Evolutionary conservation across 2,329 filamentous ascomycete genomes (phyloP).

Genomic region (Talaromyces sp.): DNA sequence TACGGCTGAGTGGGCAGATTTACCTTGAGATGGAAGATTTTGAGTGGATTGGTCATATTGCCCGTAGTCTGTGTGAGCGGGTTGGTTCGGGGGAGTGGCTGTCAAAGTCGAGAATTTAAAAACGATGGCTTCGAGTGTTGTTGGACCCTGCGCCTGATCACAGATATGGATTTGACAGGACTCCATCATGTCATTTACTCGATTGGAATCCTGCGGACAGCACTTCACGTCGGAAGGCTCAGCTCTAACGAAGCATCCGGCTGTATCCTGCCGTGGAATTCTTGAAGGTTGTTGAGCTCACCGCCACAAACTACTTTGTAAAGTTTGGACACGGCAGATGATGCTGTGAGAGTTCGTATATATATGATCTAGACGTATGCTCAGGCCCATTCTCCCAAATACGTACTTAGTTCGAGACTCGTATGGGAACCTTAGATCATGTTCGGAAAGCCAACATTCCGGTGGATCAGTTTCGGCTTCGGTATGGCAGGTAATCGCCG

Average conservation of each 20-base stretch:
- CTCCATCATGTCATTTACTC: neutral
- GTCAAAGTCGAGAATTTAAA: neutral
- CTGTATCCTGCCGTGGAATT: neutral
- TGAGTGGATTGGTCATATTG: slow-evolving; percentile 59
- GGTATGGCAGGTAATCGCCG: neutral
- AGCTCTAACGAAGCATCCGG: neutral
- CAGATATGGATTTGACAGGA: neutral
- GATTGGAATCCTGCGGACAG: neutral
- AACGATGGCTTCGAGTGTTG: neutral
- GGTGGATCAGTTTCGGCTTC: neutral
- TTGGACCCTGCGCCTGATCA: neutral
- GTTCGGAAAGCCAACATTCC: neutral
- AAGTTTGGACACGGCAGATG: neutral
- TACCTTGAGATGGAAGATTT: slow-evolving; percentile 82
- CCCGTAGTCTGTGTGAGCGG: slow-evolving; percentile 57
- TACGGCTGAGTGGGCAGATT: slow-evolving; percentile 72
- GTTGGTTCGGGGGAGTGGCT: slow-evolving; percentile 45
- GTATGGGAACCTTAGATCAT: neutral
- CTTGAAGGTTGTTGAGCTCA: neutral
- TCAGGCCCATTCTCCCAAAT: neutral
- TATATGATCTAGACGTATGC: neutral
- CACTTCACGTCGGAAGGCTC: neutral
- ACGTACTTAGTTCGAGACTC: neutral
- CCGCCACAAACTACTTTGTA: neutral
- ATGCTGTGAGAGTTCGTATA: neutral